Percentiles rank a stretch among this genome's conserved stretches.
Evolutionary conservation across 371 early-diverging fungal genomes (phyloP).

Genomic region (Mortierella sp.): DNA sequence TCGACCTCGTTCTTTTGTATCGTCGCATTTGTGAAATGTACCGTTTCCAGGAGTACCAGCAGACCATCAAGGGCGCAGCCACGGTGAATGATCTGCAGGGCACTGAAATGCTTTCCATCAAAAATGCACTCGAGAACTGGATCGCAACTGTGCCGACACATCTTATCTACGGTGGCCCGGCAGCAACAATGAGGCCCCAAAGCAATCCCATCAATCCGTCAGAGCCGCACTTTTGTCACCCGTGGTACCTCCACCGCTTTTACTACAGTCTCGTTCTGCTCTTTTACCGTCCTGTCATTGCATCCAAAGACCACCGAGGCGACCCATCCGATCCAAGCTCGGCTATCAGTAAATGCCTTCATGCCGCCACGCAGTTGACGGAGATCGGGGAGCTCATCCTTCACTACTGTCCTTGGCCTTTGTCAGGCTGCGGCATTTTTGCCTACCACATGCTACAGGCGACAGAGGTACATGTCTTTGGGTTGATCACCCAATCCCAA

Average conservation of each 20-base stretch:
- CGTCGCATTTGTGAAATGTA: constrained; percentile 46
- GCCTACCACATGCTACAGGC: constrained; percentile 50
- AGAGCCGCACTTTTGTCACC: constrained; percentile 24
- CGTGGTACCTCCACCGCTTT: constrained; percentile 42
- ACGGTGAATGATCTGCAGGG: constrained; percentile 5
- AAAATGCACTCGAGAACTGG: constrained; percentile 30
- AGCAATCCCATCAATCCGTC: not conserved
- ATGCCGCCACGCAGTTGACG: constrained; percentile 26
- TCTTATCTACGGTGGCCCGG: constrained; percentile 13
- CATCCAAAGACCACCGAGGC: constrained; percentile 8
- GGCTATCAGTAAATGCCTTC: constrained; percentile 23
- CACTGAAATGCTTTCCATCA: constrained; percentile 26
- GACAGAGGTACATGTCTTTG: constrained; percentile 28
- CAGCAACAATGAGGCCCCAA: not conserved
- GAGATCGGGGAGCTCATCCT: constrained; percentile 34
- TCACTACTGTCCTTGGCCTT: constrained; percentile 46
- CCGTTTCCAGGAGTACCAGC: not conserved
- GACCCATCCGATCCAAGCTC: constrained; percentile 16
- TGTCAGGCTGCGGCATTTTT: constrained; percentile 44
- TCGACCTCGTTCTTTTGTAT: constrained; percentile 33
- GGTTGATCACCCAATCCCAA: constrained; percentile 17
- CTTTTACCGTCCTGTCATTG: constrained; percentile 37
- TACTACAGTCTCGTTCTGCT: constrained; percentile 35
- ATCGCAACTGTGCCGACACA: constrained; percentile 24
- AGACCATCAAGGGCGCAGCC: not conserved